phyloP scores from a whole-genome alignment of 225 moss, liverwort and hornwort species.

The Bryum argenteum region DNA sequence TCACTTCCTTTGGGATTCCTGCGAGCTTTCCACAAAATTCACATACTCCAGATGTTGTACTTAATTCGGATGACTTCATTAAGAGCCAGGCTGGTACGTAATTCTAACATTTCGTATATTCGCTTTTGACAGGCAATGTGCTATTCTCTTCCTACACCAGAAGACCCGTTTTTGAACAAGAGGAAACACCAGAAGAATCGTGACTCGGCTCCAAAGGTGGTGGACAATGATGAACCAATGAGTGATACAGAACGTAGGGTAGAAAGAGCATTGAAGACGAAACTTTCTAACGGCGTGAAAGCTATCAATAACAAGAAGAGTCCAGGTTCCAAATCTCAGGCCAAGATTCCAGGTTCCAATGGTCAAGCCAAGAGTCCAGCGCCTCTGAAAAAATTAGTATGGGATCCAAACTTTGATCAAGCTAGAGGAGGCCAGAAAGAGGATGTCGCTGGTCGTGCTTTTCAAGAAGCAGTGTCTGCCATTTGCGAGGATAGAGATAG shows the following conservation, averaged over 20 bases:
- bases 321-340: background rate
- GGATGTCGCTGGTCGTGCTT: constrained; percentile 45
- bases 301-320: constrained; percentile 10
- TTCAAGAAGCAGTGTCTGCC: constrained; percentile 46
- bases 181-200: constrained; percentile 45
- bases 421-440: constrained; percentile 1
- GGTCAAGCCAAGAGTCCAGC: constrained; percentile 9
- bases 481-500: constrained; percentile 36
- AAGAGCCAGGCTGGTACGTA: background rate
- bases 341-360: constrained; percentile 14
- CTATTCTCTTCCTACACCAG: constrained; percentile 86
- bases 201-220: constrained; percentile 23
- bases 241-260: constrained; percentile 23
- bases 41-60: background rate
- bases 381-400: constrained; percentile 37
- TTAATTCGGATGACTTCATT: background rate
- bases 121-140: constrained; percentile 76
- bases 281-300: constrained; percentile 26
- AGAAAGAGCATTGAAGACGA: constrained; percentile 30
- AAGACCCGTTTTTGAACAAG: constrained; percentile 85
- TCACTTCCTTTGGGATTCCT: background rate
- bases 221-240: constrained; percentile 7
- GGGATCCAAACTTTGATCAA: constrained; percentile 34
- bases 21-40: background rate
- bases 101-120: background rate